Evolutionary conservation across 768 basidiomycete species (phyloP), one percentile per base, ranked within the genome.

Genomic region (Panaeolus papilionaceus): DNA sequence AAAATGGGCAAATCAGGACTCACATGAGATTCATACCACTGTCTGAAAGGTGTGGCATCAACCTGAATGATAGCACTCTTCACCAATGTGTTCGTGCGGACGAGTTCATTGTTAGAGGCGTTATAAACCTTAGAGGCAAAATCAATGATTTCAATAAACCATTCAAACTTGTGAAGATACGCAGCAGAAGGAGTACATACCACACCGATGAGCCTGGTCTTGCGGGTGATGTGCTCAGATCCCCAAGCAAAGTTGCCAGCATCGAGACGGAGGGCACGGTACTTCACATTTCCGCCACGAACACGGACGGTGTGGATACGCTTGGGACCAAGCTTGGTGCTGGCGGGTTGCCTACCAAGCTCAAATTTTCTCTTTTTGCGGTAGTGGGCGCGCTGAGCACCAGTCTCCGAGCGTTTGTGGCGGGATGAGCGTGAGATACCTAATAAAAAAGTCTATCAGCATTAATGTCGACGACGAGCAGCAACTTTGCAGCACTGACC

Each of bases 331-430:
- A 99, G 90, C 86, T 94, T 98, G 78, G 98, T 99, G 88, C 85
- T 95, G 73, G 98, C 98, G 67, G 98, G 86, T 80, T 99, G 98
- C 79, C 98, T 95, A 79, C 97, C 98, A 76, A 98, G 91, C 88
- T 99, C 98, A 84, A 99, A 99, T 86, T 99, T 98, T 92, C 98
- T 91, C 94, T 99, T 99, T 89, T 99, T 99, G 88, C 97, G 95
- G 86, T 96, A 97, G 84, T 92, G 90, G 75, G 95, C 90, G 75
- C 93, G 92, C 82, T 95, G 93, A 68, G 93, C 94, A 76, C 94
- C 97, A 62, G 95, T 91, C 75, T 88, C 92, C 73, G 95, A 93
- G 79, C 96, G 95, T 85, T 99, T 99, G 88, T 99, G 95, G 80
- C 97, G 89, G 76, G 96, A 97, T 71, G 95, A 89, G 76, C 97